Base-by-base conservation (phyloP, 441 rosid genomes). In the Codiaeum variegatum region DNA sequence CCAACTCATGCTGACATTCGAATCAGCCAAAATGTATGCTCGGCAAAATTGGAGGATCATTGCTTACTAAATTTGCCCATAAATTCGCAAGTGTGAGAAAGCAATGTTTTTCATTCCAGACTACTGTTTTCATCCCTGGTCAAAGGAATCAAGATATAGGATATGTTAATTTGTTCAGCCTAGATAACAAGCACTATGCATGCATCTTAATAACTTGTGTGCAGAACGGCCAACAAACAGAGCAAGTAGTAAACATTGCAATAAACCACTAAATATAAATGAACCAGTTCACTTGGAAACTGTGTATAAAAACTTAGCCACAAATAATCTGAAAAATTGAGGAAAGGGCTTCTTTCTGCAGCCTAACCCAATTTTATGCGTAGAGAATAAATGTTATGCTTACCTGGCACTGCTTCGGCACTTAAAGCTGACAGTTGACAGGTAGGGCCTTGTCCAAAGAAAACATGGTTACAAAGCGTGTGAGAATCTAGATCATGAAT, bases 31-130 rank as follows among this genome's bases (percentile, higher is more conserved):
- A 62, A 42, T 67, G 75, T 24, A 82, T 32, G 55, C 31, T 36
- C 0, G 87, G 85, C 83, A 87, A 72, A 56, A 69, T 80, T 46
- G 94, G 94, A 62, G 92, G 87, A 49, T 82, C 73, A 1, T 5
- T 76, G 70, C 82, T 78, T 44, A 86, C 73, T 31, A 88, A 72
- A 81, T 89, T 85, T 46, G 86, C 88, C 97, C 94, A 89, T 66
- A 91, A 74, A 79, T 91, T 91, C 11, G 86, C 92, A 6, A 89
- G 81, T 11, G 81, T 80, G 71, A 87, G 76, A 69, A 89, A 85
- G 80, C 79, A 89, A 60, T 75, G 81, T 40, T 76, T 76, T 59
- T 81, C 84, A 19, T 85, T 78, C 97, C 94, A 91, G 46, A 66
- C 75, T 52, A 87, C 84, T 77, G 77, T 81, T 75, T 85, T 73